Base-by-base conservation (phyloP, 768 basidiomycete genomes). In the Phallus indusiatus region DNA sequence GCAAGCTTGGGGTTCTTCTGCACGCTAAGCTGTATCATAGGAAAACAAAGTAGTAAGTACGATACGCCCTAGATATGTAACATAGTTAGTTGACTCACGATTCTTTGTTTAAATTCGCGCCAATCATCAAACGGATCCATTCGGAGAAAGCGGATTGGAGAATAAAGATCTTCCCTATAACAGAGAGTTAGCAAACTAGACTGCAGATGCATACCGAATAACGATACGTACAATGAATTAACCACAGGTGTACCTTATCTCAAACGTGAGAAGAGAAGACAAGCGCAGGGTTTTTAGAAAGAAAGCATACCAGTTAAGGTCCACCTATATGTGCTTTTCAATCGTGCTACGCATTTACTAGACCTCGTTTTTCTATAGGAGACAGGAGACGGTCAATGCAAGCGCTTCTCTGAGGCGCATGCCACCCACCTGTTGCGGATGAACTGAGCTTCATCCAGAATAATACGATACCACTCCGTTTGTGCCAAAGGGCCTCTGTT, bases 381-480 rank as follows among this genome's bases (percentile, higher is more conserved):
- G n/a, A 28, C 4, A 28, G 24, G 33, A 47, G 24, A 53, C 17
- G 51, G 42, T 17, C 28, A 48, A 2, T 10, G 36, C 54, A 34
- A 24, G 17, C 48, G 5, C 51, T n/a, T n/a, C n/a, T 33, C 22
- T 14, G 3, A 22, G 37, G 54, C 37, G n/a, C 56, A 28, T 55
- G 18, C 22, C n/a, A 37, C 60, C 5, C 35, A 79, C 78, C 84
- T 76, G 64, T 87, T 88, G 22, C 86, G 78, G 62, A 87, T 84
- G 65, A 83, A 85, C 64, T 88, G 88, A 0, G 87, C 86, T 67
- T 93, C 90, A 64, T 93, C 90, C 3, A 87, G 78, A 57, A 91
- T 74, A 33, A 84, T 81, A 8, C 89, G 80, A 65, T 79, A 85
- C 74, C 85, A 93, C 28, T 75, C 77, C 54, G 78, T 76, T 34